Base-by-base conservation (phyloP, 257 asterid species). In the Nicotiana obtusifolia region DNA sequence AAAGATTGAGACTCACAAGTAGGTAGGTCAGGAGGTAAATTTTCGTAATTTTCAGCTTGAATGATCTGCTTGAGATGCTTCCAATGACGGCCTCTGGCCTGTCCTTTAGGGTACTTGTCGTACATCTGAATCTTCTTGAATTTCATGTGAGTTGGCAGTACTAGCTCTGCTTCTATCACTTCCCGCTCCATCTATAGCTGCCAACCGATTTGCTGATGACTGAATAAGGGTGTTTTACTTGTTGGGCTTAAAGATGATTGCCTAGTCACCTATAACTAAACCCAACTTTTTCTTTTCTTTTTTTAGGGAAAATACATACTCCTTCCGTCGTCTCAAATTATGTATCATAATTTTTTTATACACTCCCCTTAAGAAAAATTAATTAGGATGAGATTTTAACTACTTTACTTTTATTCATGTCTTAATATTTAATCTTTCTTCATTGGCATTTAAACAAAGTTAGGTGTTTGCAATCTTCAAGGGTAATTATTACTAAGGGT, bases 101-200 rank as follows among this genome's bases (percentile, higher is more conserved):
- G 99, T 15, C 99, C 99, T 87, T 93, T 95, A 0, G 99, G 99
- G 83, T 93, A 95, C 89, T 93, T 95, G 26, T 91, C 98, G 60
- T 92, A 88, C 92, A 91, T 90, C 83, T 95, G 99, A 91, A 93
- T 87, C 90, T 90, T 93, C 93, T 95, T 95, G 78, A 95, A 95
- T 80, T 60, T 90, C 89, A 95, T 77, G 85, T 92, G 92, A 69
- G 90, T 84, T 0, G 98, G 98, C 85, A 95, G 83, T 62, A 93
- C 98, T 85, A 95, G 41, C 84, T 93, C 99, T 0, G 93, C 94
- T 80, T 95, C 98, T 24, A 92, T 80, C 86, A 95, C 99, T 84
- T 95, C 98, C 5, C 87, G 84, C 91, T 91, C 98, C 98, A 94
- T 91, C 6, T 56, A 16, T 56, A 5, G 41, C 80, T 1, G 0